A percentile compares a stretch with the other conserved stretches of the same genome.
phyloP scores from a whole-genome alignment of 1,284 basidiomycete species.

The Trichosporon faecale region DNA sequence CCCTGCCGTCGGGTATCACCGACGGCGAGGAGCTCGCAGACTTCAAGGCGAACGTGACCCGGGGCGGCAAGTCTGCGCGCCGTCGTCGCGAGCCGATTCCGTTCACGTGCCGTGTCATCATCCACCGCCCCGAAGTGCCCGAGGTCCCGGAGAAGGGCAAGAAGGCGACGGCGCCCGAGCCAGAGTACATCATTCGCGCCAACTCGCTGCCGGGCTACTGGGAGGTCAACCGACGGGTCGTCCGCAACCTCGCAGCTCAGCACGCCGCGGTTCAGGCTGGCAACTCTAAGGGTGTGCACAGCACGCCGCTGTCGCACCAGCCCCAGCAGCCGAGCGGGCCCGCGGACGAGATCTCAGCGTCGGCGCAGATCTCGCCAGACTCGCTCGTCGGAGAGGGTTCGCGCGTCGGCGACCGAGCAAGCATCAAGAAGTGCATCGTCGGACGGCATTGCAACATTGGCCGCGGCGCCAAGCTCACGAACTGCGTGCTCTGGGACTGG shows the following conservation, averaged over 20 bases:
- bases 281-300: background rate
- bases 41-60: slow-evolving; percentile 17
- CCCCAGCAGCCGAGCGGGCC: slow-evolving; percentile 8
- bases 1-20: slow-evolving; percentile 18
- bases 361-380: slow-evolving; percentile 81
- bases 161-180: slow-evolving; percentile 53
- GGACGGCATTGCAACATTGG: slow-evolving; percentile 87
- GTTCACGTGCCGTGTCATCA: slow-evolving; percentile 45
- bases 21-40: slow-evolving; percentile 22
- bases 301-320: slow-evolving; percentile 5
- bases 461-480: slow-evolving; percentile 75
- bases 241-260: slow-evolving; percentile 30
- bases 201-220: slow-evolving; percentile 80
- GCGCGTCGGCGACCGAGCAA: slow-evolving; percentile 75
- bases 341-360: slow-evolving; percentile 51
- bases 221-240: slow-evolving; percentile 66
- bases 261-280: slow-evolving; percentile 24
- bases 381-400: slow-evolving; percentile 77
- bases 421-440: slow-evolving; percentile 81
- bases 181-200: slow-evolving; percentile 64
- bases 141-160: slow-evolving; percentile 17
- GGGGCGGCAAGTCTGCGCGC: slow-evolving; percentile 8
- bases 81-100: slow-evolving; percentile 8
- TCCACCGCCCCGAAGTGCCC: slow-evolving; percentile 23
- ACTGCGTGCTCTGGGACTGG: slow-evolving; percentile 87